Percentiles rank a stretch among this genome's conserved stretches.
These are phyloP conservation scores for Tremella fuciformis DNA, from an alignment of 768 basidiomycete species.

Conservation along the genomic window DNA sequence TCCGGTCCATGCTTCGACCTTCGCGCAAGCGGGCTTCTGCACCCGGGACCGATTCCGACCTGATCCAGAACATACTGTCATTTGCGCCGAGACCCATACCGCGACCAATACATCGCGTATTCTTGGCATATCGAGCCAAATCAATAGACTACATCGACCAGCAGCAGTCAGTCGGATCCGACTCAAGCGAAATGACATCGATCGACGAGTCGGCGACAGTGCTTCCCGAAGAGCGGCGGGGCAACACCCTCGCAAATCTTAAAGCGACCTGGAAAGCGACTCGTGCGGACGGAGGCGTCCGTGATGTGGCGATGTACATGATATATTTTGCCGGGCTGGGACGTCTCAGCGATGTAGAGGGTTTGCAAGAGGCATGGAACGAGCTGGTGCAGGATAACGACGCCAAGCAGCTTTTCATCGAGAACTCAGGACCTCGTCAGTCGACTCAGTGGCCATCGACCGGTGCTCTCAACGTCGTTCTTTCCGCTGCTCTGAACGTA, in stretches of 20 bases:
- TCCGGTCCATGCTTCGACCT: too few relatives aligned
- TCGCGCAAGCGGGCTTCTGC: too few relatives aligned
- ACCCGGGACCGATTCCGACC: not conserved
- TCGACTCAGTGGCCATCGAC: conserved; percentile 33
- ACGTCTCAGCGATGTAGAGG: conserved; percentile 59
- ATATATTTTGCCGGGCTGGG: conserved; percentile 66
- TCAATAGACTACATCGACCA: not conserved
- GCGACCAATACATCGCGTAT: conserved; percentile 1
- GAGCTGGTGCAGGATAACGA: conserved; percentile 45
- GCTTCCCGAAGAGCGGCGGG: not conserved
- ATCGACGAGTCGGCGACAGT: not conserved
- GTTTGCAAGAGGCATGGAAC: conserved; percentile 55
- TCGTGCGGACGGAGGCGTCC: conserved; percentile 59
- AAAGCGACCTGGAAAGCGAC: conserved; percentile 66
- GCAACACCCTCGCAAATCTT: conserved; percentile 48
- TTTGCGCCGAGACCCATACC: conserved; percentile 1
- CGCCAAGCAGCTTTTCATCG: conserved; percentile 36
- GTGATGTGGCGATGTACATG: conserved; percentile 66
- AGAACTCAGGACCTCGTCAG: conserved; percentile 9
- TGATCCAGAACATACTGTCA: not conserved
- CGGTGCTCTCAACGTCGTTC: conserved; percentile 64
- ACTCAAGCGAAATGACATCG: not conserved
- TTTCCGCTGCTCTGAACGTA: conserved; percentile 63
- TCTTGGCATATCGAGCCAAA: conserved; percentile 1
- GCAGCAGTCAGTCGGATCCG: not conserved